Base-by-base conservation (phyloP, 2,329 filamentous ascomycete species). In the Nothophaeocryptopus gaeumannii region DNA sequence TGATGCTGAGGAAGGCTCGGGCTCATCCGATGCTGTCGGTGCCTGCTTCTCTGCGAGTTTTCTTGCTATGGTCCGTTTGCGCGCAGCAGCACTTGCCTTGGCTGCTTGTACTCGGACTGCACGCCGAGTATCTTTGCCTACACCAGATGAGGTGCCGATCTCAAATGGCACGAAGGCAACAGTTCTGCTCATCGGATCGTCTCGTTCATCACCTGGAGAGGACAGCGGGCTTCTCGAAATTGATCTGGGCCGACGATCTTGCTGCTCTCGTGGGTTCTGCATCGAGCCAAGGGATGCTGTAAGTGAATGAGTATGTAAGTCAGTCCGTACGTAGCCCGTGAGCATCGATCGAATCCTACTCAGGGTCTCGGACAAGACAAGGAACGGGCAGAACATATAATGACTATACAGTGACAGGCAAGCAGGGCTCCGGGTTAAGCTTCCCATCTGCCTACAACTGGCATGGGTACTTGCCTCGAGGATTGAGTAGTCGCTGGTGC, bases 91-190 rank as follows among this genome's bases (percentile, higher is more conserved):
- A 39, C 53, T 55, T 11, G 55, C 50, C 30, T 52, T 55, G 10
- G 55, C 55, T 3, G 55, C 55, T 40, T 58, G 55, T 26, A 55
- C 47, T 14, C 59, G 55, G 31, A 61, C 57, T 5, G 59, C 59
- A 42, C 51, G 53, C 15, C 57, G 39, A 4, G 46, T 53, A 15
- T 58, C 59, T 31, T 47, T 53, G 51, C 52, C 56, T 15, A 58
- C 42, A 14, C 53, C 53, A 12, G 50, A 51, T 9, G 50, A 46
- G n/a, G 49, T 54, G 13, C 59, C 54, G n/a, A 48, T 50, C 30
- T 56, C 42, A 42, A 61, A 59, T 10, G 57, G 51, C 2, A 61
- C 59, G 39, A 61, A 61, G 10, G 59, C 55, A 20, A 55, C 50
- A 36, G 47, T 37, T 42, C 49, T 39, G 47, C 26, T 42, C 13